Conservation (phyloP, 2,329 filamentous ascomycete genomes). For the Phoma sp. region DNA sequence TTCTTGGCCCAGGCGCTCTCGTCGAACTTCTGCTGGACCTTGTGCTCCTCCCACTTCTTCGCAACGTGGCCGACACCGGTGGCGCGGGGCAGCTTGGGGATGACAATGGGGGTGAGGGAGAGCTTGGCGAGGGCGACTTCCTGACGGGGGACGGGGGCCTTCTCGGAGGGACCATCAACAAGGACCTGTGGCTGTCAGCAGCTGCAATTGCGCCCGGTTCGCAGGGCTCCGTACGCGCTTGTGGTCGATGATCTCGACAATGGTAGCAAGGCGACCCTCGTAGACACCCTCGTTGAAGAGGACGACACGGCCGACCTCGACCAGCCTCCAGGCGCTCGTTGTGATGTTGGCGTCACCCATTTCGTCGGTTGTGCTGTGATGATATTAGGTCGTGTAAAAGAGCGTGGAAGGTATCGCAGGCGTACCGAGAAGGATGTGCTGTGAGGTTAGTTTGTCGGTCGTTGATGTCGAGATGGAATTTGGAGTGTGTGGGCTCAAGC, state of each 20-base stretch:
- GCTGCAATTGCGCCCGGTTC: slow-evolving; percentile 25
- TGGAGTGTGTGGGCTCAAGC: slow-evolving; percentile 14
- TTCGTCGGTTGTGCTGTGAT: slow-evolving; percentile 49
- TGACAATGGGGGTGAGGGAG: slow-evolving; percentile 88
- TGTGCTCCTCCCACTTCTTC: slow-evolving; percentile 88
- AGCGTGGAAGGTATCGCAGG: slow-evolving; percentile 33
- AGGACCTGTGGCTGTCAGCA: slow-evolving; percentile 72
- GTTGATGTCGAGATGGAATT: slow-evolving; percentile 23
- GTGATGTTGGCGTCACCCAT: slow-evolving; percentile 59
- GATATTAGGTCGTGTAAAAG: slow-evolving; percentile 36
- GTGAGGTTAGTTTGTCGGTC: slow-evolving; percentile 26
- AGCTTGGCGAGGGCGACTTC: slow-evolving; percentile 80
- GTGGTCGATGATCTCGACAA: slow-evolving; percentile 99
- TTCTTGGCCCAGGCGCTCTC: slow-evolving; percentile 95
- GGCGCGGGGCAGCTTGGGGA: slow-evolving; percentile 84
- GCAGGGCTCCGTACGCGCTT: slow-evolving; percentile 84
- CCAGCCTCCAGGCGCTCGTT: slow-evolving; percentile 75
- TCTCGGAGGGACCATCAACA: slow-evolving; percentile 89
- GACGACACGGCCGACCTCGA: slow-evolving; percentile 98
- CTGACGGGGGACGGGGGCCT: slow-evolving; percentile 85
- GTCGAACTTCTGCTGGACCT: slow-evolving; percentile 93
- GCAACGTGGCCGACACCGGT: slow-evolving; percentile 83
- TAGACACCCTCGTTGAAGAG: slow-evolving; percentile 85
- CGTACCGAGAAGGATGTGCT: slow-evolving; percentile 51
- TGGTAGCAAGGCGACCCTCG: slow-evolving; percentile 86